phyloP scores from a whole-genome alignment of 2,329 filamentous ascomycete species.

The Aspergillus cejpii region DNA sequence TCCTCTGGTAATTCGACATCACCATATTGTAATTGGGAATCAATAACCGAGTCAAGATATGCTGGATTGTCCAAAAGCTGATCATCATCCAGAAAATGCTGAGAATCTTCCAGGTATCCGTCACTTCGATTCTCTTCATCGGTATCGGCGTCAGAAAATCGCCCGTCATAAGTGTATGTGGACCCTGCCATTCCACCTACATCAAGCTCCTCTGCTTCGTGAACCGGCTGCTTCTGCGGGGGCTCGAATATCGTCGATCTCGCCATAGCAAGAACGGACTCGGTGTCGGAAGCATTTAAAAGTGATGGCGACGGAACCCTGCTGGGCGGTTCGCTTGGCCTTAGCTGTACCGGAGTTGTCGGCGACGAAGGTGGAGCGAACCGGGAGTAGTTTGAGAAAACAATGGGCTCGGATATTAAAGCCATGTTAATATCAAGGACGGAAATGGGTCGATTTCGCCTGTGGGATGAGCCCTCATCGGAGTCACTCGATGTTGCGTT shows the following conservation, averaged over 20 bases:
- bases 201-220: constrained; percentile 1
- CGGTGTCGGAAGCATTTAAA: constrained; percentile 20
- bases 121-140: constrained; percentile 28
- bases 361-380: constrained; percentile 32
- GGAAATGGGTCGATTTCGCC: constrained; percentile 42
- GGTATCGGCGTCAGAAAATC: constrained; percentile 40
- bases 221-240: constrained; percentile 10
- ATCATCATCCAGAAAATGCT: constrained; percentile 26
- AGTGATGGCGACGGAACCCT: constrained; percentile 25
- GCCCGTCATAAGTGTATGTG: constrained; percentile 32
- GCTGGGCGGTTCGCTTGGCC: constrained; percentile 26
- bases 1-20: constrained; percentile 23
- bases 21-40: constrained; percentile 31
- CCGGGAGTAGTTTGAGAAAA: constrained; percentile 43
- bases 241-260: constrained; percentile 36
- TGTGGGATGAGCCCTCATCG: constrained; percentile 22
- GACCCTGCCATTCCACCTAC: constrained; percentile 26
- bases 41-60: constrained; percentile 36
- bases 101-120: constrained; percentile 23
- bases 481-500: constrained; percentile 10
- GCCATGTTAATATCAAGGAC: constrained; percentile 42
- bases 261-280: constrained; percentile 29
- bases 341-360: constrained; percentile 30
- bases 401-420: constrained; percentile 44
- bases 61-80: constrained; percentile 32